Evolutionary conservation across 1,139 yeast species (phyloP), one percentile per base, ranked within the genome.

Genomic region (Meyerozyma carpophila): DNA sequence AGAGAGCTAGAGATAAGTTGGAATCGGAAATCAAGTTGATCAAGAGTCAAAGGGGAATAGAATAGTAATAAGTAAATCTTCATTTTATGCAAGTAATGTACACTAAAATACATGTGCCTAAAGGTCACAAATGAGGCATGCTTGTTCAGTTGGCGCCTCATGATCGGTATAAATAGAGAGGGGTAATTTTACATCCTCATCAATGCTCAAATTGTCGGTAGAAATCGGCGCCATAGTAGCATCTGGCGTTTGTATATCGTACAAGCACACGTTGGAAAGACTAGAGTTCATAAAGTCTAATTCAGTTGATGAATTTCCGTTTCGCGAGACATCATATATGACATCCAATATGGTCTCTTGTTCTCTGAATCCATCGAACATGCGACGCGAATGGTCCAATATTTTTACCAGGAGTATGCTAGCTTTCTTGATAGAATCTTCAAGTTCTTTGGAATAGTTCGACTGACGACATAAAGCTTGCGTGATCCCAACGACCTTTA

Each of bases 1-100:
- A 93, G 66, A 85, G 82, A 60, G 96, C 89, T 43, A 80, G 81
- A 32, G 98, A 93, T 62, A 90, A 90, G 64, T 68, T 90, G 18
- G 94, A 88, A 50, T 81, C 95, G 1, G 97, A 90, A 54, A 75
- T 84, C 41, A 73, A 75, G 47, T 75, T 87, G 50, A 73, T 82
- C 28, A 77, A 77, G 55, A 68, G 74, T 47, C 79, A 73, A 54
- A 62, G 73, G 41, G 75, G 71, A 5, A 53, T 66, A 18, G 62
- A 65, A 45, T 63, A 46, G 13, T 34, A 5, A 8, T 28, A 28
- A 28, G 5, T 4, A 31, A 31, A 13, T 13, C 20, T 31, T 13
- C 18, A 8, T 31, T 31, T 4, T 31, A 13, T 13, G 34, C 34
- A n/a, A 14, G 10, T 31, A 31, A 31, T 31, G 34, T 31, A 31